Percentiles rank a stretch among this genome's conserved stretches.
phyloP scores from a whole-genome alignment of 202 grass and related monocot genomes.

The Schoenoplectus triqueter region DNA sequence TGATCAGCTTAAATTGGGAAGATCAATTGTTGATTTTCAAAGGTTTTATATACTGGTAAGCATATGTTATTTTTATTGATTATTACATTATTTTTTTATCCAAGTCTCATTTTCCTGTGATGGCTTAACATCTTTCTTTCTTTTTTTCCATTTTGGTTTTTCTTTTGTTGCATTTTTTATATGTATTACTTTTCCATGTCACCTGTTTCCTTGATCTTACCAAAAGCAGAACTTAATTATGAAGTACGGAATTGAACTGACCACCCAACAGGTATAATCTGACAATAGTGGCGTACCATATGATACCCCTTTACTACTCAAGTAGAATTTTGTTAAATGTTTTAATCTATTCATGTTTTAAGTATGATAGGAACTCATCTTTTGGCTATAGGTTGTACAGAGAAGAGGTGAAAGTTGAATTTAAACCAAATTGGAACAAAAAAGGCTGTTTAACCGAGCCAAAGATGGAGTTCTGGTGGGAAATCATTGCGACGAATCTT shows the following conservation, averaged over 20 bases:
- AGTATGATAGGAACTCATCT: conserved; percentile 79
- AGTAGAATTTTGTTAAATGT: not conserved
- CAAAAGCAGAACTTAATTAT: not conserved
- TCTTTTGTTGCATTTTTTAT: conserved; percentile 11
- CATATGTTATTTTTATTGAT: conserved; percentile 32
- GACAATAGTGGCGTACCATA: not conserved
- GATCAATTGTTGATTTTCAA: conserved; percentile 57
- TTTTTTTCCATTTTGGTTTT: not conserved
- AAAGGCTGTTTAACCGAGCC: conserved; percentile 62
- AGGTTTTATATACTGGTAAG: conserved; percentile 77
- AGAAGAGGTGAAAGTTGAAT: conserved; percentile 60
- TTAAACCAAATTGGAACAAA: conserved; percentile 59
- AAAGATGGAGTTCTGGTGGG: conserved; percentile 61
- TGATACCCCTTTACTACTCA: not conserved
- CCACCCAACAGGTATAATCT: conserved; percentile 2
- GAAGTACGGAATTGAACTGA: not conserved
- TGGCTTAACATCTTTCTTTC: not conserved
- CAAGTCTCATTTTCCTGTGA: not conserved
- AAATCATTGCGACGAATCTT: conserved; percentile 79
- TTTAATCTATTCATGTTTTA: conserved; percentile 42
- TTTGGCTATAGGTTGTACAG: conserved; percentile 84
- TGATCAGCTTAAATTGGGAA: conserved; percentile 75
- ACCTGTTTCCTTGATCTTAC: not conserved
- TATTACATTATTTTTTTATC: not conserved
- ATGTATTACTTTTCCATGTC: not conserved